Conservation (phyloP, 202 grass and related monocot species). For the Eragrostis tef region DNA sequence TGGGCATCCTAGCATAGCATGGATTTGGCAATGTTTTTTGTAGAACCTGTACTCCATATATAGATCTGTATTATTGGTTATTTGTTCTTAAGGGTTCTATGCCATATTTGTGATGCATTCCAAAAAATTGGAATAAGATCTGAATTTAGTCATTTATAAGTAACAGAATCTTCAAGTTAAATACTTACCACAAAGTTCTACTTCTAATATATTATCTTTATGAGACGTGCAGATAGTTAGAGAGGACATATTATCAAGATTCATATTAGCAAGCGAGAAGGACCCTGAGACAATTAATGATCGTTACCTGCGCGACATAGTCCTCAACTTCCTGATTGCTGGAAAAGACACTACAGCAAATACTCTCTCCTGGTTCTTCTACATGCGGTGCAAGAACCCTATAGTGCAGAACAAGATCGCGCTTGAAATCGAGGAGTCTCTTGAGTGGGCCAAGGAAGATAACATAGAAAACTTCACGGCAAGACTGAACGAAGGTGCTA, state of each 20-base stretch:
- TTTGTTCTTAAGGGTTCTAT: neutral
- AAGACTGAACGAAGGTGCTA: constrained; percentile 51
- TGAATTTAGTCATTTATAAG: neutral
- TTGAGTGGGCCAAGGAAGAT: constrained; percentile 29
- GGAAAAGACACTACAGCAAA: constrained; percentile 66
- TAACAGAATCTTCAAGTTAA: too few species aligned
- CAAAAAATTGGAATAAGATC: neutral
- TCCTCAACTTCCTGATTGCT: constrained; percentile 66
- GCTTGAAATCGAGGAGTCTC: constrained; percentile 49
- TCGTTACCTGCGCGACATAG: constrained; percentile 63
- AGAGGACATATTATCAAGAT: constrained; percentile 68
- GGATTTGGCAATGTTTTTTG: too few species aligned
- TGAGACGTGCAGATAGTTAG: constrained; percentile 43
- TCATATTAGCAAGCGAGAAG: constrained; percentile 55
- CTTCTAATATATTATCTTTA: constrained; percentile 11
- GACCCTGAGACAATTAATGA: constrained; percentile 51
- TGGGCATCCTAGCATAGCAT: too few species aligned
- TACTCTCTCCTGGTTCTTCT: constrained; percentile 68
- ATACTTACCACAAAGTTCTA: neutral
- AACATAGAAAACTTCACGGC: constrained; percentile 42
- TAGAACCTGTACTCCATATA: too few species aligned
- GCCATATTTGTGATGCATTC: neutral
- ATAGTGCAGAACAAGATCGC: constrained; percentile 59
- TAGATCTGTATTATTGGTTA: neutral
- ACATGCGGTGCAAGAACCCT: constrained; percentile 65